phyloP scores from a whole-genome alignment of 345 rosid genomes.

The Microthlaspi erraticum region DNA sequence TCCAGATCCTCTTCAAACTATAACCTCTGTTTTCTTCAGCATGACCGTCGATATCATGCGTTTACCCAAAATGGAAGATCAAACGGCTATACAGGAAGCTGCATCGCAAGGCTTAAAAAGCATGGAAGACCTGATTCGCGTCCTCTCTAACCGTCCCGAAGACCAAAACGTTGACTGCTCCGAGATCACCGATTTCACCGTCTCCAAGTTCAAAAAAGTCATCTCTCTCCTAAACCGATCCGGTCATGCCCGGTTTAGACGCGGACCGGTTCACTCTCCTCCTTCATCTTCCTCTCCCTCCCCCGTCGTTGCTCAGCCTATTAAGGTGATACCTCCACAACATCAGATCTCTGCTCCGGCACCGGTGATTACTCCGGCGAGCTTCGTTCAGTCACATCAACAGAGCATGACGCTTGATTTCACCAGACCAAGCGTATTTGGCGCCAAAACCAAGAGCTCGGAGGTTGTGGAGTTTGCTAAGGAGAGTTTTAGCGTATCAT shows the following conservation, averaged over 20 bases:
- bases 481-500: conserved; percentile 73
- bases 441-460: conserved; percentile 42
- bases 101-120: conserved; percentile 80
- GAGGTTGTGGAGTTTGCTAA: conserved; percentile 64
- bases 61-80: conserved; percentile 64
- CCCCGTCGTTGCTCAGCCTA: conserved; percentile 7
- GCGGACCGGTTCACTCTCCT: conserved; percentile 61
- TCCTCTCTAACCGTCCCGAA: conserved; percentile 60
- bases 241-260: conserved; percentile 92
- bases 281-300: conserved; percentile 44
- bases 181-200: conserved; percentile 66
- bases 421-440: conserved; percentile 58
- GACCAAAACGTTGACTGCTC: conserved; percentile 55
- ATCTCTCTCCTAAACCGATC: conserved; percentile 74
- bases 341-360: conserved; percentile 38
- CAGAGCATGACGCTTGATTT: conserved; percentile 78
- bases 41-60: conserved; percentile 73
- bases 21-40: background rate
- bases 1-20: conserved; percentile 5
- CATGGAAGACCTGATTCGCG: conserved; percentile 72
- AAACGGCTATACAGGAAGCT: conserved; percentile 79
- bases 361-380: conserved; percentile 37
- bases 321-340: background rate
- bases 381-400: conserved; percentile 53
- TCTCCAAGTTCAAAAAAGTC: conserved; percentile 72